A percentile compares a stretch with the other conserved stretches of the same genome.
These are phyloP conservation scores for Mucor piriformis DNA, from an alignment of 371 early-diverging fungal genomes.

Conservation along the genomic window DNA sequence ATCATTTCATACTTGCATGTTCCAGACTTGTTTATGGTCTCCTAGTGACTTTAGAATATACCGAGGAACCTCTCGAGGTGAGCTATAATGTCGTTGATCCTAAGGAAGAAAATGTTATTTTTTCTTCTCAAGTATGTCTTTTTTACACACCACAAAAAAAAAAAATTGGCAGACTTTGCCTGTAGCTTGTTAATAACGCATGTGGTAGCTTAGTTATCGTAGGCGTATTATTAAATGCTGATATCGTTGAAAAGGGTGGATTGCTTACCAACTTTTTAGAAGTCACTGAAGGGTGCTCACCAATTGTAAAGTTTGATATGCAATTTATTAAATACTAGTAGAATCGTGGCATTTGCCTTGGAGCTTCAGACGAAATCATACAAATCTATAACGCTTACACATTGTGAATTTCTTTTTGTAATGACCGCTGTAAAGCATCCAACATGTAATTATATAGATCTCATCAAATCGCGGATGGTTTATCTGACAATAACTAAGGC, in stretches of 20 bases:
- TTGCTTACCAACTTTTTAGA: conserved; percentile 12
- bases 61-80: conserved; percentile 7
- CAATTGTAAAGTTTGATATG: conserved; percentile 12
- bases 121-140: conserved; percentile 18
- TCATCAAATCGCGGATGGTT: not conserved
- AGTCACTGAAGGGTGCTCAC: conserved; percentile 10
- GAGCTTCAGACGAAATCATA: conserved; percentile 1
- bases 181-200: conserved; percentile 17
- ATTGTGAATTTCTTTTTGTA: no score
- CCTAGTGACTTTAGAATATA: conserved; percentile 14
- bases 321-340: not conserved
- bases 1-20: not conserved
- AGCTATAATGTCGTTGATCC: not conserved
- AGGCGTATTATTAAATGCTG: conserved; percentile 18
- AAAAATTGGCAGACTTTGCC: not conserved
- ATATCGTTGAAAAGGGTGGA: conserved; percentile 11
- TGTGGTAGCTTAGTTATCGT: conserved; percentile 28
- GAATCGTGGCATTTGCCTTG: conserved; percentile 24
- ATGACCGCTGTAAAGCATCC: not conserved
- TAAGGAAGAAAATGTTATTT: conserved; percentile 3
- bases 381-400: conserved; percentile 17
- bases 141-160: not conserved
- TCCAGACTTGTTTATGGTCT: conserved; percentile 18
- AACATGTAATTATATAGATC: not conserved
- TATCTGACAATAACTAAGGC: not conserved